Base-by-base conservation (phyloP, 805 yeast genomes). In the Candida fluviatilis region DNA sequence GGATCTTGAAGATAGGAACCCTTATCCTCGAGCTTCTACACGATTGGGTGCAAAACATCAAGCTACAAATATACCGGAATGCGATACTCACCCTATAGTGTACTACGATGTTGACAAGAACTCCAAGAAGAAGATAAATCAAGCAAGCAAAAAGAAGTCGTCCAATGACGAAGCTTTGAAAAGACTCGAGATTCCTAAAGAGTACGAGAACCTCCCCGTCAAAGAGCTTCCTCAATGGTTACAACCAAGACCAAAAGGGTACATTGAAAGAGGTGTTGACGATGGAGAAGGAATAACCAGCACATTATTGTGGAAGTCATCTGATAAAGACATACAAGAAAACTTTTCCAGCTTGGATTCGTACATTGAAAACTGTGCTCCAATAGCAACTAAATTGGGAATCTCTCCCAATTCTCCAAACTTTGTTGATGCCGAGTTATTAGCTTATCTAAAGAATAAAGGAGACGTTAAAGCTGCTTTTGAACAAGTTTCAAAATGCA, bases 201-300 rank as follows among this genome's bases (percentile, higher is more conserved):
- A 76, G 41, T 78, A 35, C 49, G 50, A 61, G 42, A 64, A 67
- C 36, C 38, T 51, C 0, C 57, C 63, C 14, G 69, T 71, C 0
- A 63, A 62, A 34, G 78, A 78, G 0, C 76, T 67, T 39, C 90
- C 90, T 0, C 73, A 71, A 0, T 87, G 95, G 95, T 61, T 86
- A 21, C 90, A 83, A 53, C 84, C 82, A 3, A 65, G 82, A 42
- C 95, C 95, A 0, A 68, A 71, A 36, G 95, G 95, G 0, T 88
- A 86, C 56, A 64, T 85, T 5, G 95, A 88, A 51, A 71, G 98
- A 50, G 97, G 97, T 1, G 79, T 76, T 3, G 84, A 81, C 50
- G 78, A 73, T 15, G 72, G 72, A 1, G 59, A 51, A 15, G 71
- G 65, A 0, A 54, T 66, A n/a, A 79, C 88, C 0, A 66, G 71